Evolutionary conservation across 2,329 filamentous ascomycete genomes (phyloP), one percentile per base, ranked within the genome.

Genomic region (Apiospora aurea): DNA sequence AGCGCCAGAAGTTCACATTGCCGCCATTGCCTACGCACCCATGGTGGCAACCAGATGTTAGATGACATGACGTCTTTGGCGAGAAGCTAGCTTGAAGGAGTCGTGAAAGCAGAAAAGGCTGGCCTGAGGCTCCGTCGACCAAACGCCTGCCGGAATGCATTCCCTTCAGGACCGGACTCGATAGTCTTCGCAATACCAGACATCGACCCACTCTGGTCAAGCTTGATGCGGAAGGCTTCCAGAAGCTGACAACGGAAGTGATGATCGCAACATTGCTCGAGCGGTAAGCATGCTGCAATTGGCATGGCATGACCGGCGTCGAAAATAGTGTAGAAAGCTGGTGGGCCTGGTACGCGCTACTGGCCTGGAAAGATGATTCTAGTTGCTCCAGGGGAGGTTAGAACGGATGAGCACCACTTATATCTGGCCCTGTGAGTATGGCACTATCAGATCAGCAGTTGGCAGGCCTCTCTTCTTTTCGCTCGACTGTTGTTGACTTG

Each of bases 191-290:
- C 16, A 6, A 41, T 21, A 34, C 26, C 53, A 57, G 26, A 26
- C 53, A 3, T 38, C 29, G 26, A 21, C 57, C 57, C 34, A n/a
- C 29, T n/a, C 57, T 41, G 57, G 57, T 24, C 57, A 41, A 41
- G 57, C 57, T n/a, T 64, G 57, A 41, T n/a, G 34, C 57, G 34
- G 29, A 64, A 64, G 18, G 57, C 57, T 64, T 64, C 57, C 57
- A 64, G 57, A 64, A 64, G 57, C 57, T 64, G 57, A 64, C 34
- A 41, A 64, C 34, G 21, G 29, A 41, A 41, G 57, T 64, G 57
- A 64, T 64, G 57, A 64, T 64, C 57, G 21, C 57, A 64, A 64
- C 57, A 64, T 64, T 64, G 57, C 57, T 64, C 34, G 57, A 64
- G 57, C 57, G 57, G 57, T 64, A 64, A 29, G 34, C 57, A 64